Evolutionary conservation across 495 filamentous ascomycete genomes (phyloP), one percentile per base, ranked within the genome.

Genomic region (Tetracladium setigerum): DNA sequence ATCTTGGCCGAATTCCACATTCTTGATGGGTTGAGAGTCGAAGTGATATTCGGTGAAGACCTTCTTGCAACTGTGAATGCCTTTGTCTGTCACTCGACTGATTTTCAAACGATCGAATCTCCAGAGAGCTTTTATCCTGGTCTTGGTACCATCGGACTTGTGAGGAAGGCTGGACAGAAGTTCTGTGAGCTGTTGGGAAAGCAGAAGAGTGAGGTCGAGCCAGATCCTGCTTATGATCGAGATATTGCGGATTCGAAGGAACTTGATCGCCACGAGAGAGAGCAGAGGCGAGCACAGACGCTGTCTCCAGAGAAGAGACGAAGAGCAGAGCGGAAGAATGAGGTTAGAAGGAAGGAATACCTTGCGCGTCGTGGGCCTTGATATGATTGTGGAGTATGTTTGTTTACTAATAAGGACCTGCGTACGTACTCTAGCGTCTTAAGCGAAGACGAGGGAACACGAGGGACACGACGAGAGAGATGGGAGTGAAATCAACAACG

Each of bases 21-120:
- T n/a, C 22, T 42, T 18, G n/a, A 27, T 10, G 15, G 22, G 11
- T 15, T 42, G 16, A 42, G 32, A 14, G 40, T 42, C 16, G 40
- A 42, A 8, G 32, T 42, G 2, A 42, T 42, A 11, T 42, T 42
- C n/a, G 40, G 40, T 6, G 40, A 42, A n/a, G 16, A 42, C 32
- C 40, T 42, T 30, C 19, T 42, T 19, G 17, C 22, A n/a, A 24
- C 17, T 42, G 40, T 42, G 17, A 42, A 30, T 42, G 22, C 40
- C 2, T 42, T 42, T 30, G 40, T 42, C 10, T 27, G 40, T 6
- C 40, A 42, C 16, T 42, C 40, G 9, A 42, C 40, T 9, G 40
- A 42, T 15, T 42, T 42, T 27, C 11, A 30, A 13, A 27, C 30
- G 19, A 2, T 30, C 8, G 19, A 19, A 12, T 13, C 17, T 10